phyloP scores from a whole-genome alignment of 805 yeast species.

The Candida vaughaniae region DNA sequence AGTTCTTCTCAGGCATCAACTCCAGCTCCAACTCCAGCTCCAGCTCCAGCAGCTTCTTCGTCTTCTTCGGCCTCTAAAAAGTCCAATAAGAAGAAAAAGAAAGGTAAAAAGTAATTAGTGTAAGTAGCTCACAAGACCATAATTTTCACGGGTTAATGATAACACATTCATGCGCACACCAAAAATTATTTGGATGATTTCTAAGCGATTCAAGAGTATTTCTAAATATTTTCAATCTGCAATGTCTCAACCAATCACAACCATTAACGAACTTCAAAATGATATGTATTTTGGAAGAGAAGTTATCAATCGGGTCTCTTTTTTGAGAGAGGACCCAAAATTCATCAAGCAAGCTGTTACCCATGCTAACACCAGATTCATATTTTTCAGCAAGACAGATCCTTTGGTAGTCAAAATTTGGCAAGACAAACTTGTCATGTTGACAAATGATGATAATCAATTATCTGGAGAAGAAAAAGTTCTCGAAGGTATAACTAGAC shows the following conservation, averaged over 20 bases:
- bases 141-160: no score
- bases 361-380: conserved; percentile 49
- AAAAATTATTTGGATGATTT: conserved; percentile 10
- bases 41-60: conserved; percentile 9
- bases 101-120: conserved; percentile 23
- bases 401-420: conserved; percentile 33
- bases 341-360: conserved; percentile 48
- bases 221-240: conserved; percentile 7
- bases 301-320: conserved; percentile 63
- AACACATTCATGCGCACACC: no score
- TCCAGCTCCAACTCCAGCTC: conserved; percentile 10
- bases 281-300: conserved; percentile 46
- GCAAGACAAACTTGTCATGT: conserved; percentile 28
- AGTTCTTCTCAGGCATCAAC: conserved; percentile 8
- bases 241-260: conserved; percentile 17
- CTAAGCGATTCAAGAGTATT: conserved; percentile 5
- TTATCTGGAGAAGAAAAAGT: conserved; percentile 12
- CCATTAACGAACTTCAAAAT: conserved; percentile 17
- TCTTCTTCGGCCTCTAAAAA: conserved; percentile 9
- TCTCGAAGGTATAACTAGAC: conserved; percentile 21
- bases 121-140: no score
- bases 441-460: conserved; percentile 37
- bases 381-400: conserved; percentile 37
- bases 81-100: conserved; percentile 27
- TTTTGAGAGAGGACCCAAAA: conserved; percentile 54